Conservation (phyloP, 495 filamentous ascomycete species). For the Cercophora sp. region DNA sequence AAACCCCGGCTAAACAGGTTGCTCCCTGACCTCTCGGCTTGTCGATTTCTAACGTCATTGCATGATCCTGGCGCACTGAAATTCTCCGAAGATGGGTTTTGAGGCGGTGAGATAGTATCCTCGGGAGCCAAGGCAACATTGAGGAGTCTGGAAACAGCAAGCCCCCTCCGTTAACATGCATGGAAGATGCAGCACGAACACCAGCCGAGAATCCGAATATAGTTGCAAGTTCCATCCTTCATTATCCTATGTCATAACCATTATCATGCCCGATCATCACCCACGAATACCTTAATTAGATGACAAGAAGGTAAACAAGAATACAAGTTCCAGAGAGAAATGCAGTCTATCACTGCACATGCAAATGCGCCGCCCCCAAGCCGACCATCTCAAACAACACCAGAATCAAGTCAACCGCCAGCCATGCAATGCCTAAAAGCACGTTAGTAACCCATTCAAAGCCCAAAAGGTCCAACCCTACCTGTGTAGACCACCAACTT, state of each 20-base stretch:
- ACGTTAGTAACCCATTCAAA: slow-evolving; percentile 7
- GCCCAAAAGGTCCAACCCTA: slow-evolving; percentile 28
- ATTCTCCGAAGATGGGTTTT: too few relatives aligned
- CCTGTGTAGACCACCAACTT: slow-evolving; percentile 94
- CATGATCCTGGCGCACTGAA: too few relatives aligned
- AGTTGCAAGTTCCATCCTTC: background rate
- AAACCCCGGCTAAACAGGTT: background rate
- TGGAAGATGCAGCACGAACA: too few relatives aligned
- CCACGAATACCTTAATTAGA: background rate
- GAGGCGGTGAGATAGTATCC: too few relatives aligned
- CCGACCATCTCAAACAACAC: slow-evolving; percentile 64
- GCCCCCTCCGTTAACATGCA: too few relatives aligned
- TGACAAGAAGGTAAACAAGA: background rate
- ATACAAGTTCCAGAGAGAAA: background rate
- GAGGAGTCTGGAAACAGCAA: too few relatives aligned
- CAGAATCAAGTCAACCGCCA: slow-evolving; percentile 64
- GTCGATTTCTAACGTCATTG: background rate
- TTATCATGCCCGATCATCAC: background rate
- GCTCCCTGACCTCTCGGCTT: background rate
- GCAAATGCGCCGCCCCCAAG: slow-evolving; percentile 40
- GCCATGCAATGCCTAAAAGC: slow-evolving; percentile 65
- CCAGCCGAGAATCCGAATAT: too few relatives aligned
- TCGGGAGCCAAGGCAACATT: too few relatives aligned
- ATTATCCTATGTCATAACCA: too few relatives aligned
- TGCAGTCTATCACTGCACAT: slow-evolving; percentile 5